Conservation (phyloP, 371 early-diverging fungal genomes). For the Globomyces sp. region DNA sequence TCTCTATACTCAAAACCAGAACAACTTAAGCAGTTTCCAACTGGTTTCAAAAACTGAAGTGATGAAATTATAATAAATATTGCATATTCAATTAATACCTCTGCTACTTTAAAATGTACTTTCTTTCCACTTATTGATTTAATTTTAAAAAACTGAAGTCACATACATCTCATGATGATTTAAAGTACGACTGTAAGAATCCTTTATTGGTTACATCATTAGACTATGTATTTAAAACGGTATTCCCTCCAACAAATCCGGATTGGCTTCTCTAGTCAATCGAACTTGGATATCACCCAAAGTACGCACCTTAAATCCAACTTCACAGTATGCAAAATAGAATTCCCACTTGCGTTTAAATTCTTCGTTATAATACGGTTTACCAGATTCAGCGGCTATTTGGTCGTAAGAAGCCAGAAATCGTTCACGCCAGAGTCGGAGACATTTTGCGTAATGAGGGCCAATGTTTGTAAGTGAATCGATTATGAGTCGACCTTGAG, state of each 20-base stretch:
- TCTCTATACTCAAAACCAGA: too few species aligned
- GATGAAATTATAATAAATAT: too few species aligned
- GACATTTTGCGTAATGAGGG: constrained; percentile 65
- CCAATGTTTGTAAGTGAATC: constrained; percentile 60
- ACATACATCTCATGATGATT: too few species aligned
- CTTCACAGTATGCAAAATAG: constrained; percentile 73
- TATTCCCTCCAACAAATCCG: constrained; percentile 35
- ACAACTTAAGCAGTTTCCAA: too few species aligned
- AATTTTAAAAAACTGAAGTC: too few species aligned
- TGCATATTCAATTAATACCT: too few species aligned
- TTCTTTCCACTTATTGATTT: too few species aligned
- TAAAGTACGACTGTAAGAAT: too few species aligned
- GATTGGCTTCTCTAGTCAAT: constrained; percentile 38
- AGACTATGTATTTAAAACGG: constrained; percentile 22
- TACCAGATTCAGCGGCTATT: constrained; percentile 27
- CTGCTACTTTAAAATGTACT: too few species aligned
- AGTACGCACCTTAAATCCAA: constrained; percentile 61
- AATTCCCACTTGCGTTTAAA: constrained; percentile 60
- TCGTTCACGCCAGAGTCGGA: constrained; percentile 61
- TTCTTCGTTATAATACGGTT: constrained; percentile 37
- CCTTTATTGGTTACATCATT: too few species aligned
- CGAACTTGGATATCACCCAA: constrained; percentile 60
- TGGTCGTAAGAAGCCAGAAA: constrained; percentile 52
- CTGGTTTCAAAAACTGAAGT: too few species aligned
- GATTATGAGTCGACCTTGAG: constrained; percentile 52